These are phyloP conservation scores for Fomitopsis betulina DNA, from an alignment of 1,284 basidiomycete species.

Conservation along the genomic window DNA sequence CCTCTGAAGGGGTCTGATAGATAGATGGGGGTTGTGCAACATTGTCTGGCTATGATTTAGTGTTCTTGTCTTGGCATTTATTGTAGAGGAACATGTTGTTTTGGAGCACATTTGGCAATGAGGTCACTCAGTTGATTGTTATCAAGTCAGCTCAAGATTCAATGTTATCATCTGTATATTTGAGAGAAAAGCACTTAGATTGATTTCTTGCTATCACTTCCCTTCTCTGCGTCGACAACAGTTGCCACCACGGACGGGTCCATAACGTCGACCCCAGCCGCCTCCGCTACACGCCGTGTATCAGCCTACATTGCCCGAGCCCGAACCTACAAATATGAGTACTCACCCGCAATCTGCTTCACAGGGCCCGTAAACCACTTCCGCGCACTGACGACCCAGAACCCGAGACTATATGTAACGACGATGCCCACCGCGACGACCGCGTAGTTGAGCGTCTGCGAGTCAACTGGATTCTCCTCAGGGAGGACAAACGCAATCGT, in stretches of 20 bases:
- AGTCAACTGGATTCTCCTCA: slow-evolving; percentile 61
- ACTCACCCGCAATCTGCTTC: slow-evolving; percentile 55
- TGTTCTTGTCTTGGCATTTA: too few relatives aligned
- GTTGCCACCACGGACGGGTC: slow-evolving; percentile 30
- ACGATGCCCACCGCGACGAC: slow-evolving; percentile 73
- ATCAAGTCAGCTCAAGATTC: too few relatives aligned
- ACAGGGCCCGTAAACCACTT: slow-evolving; percentile 69
- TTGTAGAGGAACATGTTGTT: too few relatives aligned
- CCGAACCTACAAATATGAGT: too few relatives aligned
- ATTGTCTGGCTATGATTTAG: too few relatives aligned
- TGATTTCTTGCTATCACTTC: neutral
- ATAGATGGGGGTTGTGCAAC: too few relatives aligned
- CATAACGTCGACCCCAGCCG: slow-evolving; percentile 44
- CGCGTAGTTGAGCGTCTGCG: slow-evolving; percentile 69
- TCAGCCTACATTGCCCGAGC: neutral
- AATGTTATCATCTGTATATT: too few relatives aligned
- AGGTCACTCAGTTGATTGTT: too few relatives aligned
- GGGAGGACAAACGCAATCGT: slow-evolving; percentile 66
- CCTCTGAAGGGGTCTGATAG: too few relatives aligned
- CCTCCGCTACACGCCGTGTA: slow-evolving; percentile 33
- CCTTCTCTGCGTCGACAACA: slow-evolving; percentile 10
- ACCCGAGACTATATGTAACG: slow-evolving; percentile 51
- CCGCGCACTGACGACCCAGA: slow-evolving; percentile 65
- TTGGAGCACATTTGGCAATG: too few relatives aligned
- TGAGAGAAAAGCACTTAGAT: neutral